Percentiles rank a stretch among this genome's conserved stretches.
Evolutionary conservation across 305 asterid genomes (phyloP).

Genomic region (Salvia sclarea): DNA sequence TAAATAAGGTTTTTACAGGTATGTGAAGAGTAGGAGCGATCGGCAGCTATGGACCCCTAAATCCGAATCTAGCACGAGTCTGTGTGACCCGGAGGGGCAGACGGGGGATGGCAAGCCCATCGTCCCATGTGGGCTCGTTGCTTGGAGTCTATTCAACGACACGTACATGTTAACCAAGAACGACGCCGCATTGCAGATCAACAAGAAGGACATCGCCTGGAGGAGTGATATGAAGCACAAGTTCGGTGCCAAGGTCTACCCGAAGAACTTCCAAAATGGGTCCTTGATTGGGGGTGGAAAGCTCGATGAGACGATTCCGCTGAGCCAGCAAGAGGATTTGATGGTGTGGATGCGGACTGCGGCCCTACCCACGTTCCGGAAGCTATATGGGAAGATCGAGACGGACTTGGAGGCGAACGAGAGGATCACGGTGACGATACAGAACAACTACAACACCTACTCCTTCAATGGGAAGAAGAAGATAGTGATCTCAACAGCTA

Average conservation of each 20-base stretch:
- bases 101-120: slow-evolving; percentile 40
- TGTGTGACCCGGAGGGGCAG: slow-evolving; percentile 51
- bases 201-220: slow-evolving; percentile 79
- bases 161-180: slow-evolving; percentile 50
- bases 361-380: slow-evolving; percentile 73
- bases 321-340: slow-evolving; percentile 91
- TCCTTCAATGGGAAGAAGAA: slow-evolving; percentile 68
- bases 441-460: slow-evolving; percentile 80
- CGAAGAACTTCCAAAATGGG: slow-evolving; percentile 73
- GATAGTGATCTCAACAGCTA: slow-evolving; percentile 74
- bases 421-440: slow-evolving; percentile 54
- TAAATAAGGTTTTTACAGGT: too few relatives aligned
- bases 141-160: slow-evolving; percentile 92
- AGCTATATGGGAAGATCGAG: slow-evolving; percentile 76
- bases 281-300: slow-evolving; percentile 69
- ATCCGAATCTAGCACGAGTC: slow-evolving; percentile 29
- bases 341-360: slow-evolving; percentile 95
- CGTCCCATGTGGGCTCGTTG: slow-evolving; percentile 89
- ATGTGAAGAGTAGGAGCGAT: slow-evolving; percentile 87
- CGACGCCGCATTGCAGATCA: slow-evolving; percentile 38
- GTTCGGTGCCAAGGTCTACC: slow-evolving; percentile 67
- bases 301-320: slow-evolving; percentile 63
- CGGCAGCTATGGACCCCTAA: slow-evolving; percentile 55
- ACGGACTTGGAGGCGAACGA: slow-evolving; percentile 70
- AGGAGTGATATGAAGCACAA: slow-evolving; percentile 56